Evolutionary conservation across 2,329 filamentous ascomycete species (phyloP).

Genomic region (Nemania diffusa): DNA sequence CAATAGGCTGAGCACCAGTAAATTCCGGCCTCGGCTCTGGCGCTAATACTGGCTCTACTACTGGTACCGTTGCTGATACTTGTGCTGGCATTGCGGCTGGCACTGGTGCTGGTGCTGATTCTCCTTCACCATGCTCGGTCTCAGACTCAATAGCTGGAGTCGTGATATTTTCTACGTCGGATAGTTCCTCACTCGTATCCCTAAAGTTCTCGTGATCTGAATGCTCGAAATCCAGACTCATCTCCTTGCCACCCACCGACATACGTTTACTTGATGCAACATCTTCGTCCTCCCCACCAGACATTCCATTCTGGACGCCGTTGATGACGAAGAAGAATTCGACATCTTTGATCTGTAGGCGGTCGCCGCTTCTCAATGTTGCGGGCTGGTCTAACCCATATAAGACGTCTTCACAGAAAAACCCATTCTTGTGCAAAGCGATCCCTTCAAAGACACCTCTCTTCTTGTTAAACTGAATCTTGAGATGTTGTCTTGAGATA

Average conservation of each 20-base stretch:
- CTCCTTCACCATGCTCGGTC: slow-evolving; percentile 48
- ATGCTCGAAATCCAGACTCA: slow-evolving; percentile 79
- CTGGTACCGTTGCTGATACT: not conserved
- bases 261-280: slow-evolving; percentile 60
- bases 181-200: slow-evolving; percentile 66
- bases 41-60: not conserved
- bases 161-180: slow-evolving; percentile 56
- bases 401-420: slow-evolving; percentile 72
- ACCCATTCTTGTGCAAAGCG: slow-evolving; percentile 71
- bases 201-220: slow-evolving; percentile 66
- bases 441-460: slow-evolving; percentile 72
- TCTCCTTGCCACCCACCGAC: slow-evolving; percentile 71
- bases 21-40: slow-evolving; percentile 10
- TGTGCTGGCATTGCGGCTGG: not conserved
- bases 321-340: slow-evolving; percentile 76
- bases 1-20: slow-evolving; percentile 20
- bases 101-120: not conserved
- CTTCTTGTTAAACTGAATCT: slow-evolving; percentile 75
- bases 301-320: slow-evolving; percentile 66
- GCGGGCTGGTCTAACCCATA: slow-evolving; percentile 63
- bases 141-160: slow-evolving; percentile 51
- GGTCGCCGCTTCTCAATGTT: slow-evolving; percentile 70
- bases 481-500: slow-evolving; percentile 79
- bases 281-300: slow-evolving; percentile 65
- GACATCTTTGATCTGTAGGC: slow-evolving; percentile 78